Conservation (phyloP, 208 protist genomes). For the Leishmania arabica region DNA sequence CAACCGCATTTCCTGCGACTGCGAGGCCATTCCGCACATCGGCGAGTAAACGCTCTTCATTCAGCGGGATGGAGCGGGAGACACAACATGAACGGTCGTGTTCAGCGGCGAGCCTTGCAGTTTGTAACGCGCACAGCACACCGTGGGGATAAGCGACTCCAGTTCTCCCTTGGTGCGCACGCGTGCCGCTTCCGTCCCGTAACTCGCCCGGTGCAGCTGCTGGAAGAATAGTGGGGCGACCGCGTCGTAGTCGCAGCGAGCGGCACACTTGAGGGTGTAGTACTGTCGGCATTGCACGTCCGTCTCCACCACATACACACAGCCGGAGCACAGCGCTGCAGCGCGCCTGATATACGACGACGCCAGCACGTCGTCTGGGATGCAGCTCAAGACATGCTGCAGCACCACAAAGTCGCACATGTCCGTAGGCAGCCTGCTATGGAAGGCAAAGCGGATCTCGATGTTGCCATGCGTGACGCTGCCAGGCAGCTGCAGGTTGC, state of each 20-base stretch:
- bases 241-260: constrained; percentile 48
- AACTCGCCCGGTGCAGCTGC: constrained; percentile 37
- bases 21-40: neutral
- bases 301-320: constrained; percentile 66
- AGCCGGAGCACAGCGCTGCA: constrained; percentile 20
- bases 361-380: constrained; percentile 34
- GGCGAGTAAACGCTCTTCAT: neutral
- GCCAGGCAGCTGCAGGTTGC: constrained; percentile 17
- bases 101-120: constrained; percentile 76
- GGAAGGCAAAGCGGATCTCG: constrained; percentile 21
- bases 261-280: constrained; percentile 40
- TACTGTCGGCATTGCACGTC: constrained; percentile 71
- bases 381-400: constrained; percentile 62
- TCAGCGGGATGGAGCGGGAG: neutral
- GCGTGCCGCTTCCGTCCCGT: constrained; percentile 32
- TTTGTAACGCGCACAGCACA: constrained; percentile 62
- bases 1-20: neutral
- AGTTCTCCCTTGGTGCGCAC: constrained; percentile 55
- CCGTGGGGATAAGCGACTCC: constrained; percentile 27
- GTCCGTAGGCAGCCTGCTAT: constrained; percentile 13
- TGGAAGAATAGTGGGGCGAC: constrained; percentile 58
- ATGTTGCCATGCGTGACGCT: constrained; percentile 13
- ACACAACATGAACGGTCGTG: constrained; percentile 49
- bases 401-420: constrained; percentile 76
- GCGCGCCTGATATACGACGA: constrained; percentile 27